These are phyloP conservation scores for Aspergillus sp. DNA, from an alignment of 2,329 filamentous ascomycete species.

Conservation along the genomic window DNA sequence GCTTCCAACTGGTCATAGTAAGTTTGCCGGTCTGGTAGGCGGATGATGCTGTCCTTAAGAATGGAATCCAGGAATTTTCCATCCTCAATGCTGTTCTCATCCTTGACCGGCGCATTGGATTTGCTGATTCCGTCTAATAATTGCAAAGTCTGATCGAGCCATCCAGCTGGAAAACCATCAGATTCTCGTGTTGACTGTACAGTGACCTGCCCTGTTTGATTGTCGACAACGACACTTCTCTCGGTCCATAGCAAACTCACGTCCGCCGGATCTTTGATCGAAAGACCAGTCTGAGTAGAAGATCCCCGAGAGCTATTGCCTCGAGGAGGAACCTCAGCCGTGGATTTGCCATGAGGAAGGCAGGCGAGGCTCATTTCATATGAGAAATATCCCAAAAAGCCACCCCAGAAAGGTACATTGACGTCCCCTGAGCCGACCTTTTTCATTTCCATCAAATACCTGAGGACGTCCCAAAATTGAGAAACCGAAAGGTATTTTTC, in stretches of 20 bases:
- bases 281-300: conserved; percentile 4
- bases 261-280: conserved; percentile 54
- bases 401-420: conserved; percentile 66
- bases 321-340: neutral
- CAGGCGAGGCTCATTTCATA: conserved; percentile 71
- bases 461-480: conserved; percentile 31
- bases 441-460: conserved; percentile 37
- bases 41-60: conserved; percentile 22
- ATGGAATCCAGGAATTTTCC: conserved; percentile 24
- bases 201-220: conserved; percentile 56
- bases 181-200: conserved; percentile 60
- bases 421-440: conserved; percentile 29
- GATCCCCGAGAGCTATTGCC: conserved; percentile 13
- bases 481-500: conserved; percentile 15
- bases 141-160: conserved; percentile 23
- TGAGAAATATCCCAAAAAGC: conserved; percentile 77
- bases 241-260: conserved; percentile 72
- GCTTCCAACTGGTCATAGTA: conserved; percentile 65
- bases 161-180: conserved; percentile 45
- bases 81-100: conserved; percentile 9
- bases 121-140: conserved; percentile 17
- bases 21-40: conserved; percentile 35
- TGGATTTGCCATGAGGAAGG: conserved; percentile 43
- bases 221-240: conserved; percentile 73
- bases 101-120: conserved; percentile 1